Evolutionary conservation across 1,139 yeast genomes (phyloP), one percentile per base, ranked within the genome.

Genomic region (Nematodospora anomalae): DNA sequence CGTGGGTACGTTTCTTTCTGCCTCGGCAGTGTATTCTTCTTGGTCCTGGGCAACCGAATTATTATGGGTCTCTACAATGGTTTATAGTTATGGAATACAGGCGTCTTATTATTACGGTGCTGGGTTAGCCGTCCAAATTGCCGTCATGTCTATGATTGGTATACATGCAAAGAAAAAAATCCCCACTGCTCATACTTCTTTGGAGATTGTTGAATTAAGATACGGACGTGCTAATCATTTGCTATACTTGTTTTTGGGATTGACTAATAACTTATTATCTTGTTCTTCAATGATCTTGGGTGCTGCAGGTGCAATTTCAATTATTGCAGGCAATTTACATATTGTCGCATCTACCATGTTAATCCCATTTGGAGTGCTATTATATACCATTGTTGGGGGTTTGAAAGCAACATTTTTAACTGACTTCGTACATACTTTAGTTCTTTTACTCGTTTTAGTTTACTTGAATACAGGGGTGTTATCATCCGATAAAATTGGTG

Each of bases 381-480:
- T 60, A 25, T 64, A 64, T 44, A 65, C 73, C 3, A 51, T 61
- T n/a, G 59, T 63, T 38, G 72, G 71, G 16, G 73, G 73, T 2
- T 55, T 67, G 38, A 64, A 62, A 41, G 66, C 72, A 10, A 67
- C 73, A 2, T 67, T 66, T 38, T 55, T 63, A 30, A 63, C 69
- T 15, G 69, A 64, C 42, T 63, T 51, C 40, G 59, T 59, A 6
- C 69, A 64, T 35, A 50, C 69, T n/a, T 51, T 65, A 42, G 46
- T 68, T 37, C 46, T 65, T 40, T 41, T 67, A 40, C 49, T 65
- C 32, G 43, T 66, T 34, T 41, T 63, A 35, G 42, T 63, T 41
- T 52, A 53, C 42, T 39, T 63, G 10, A 47, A 50, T 28, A 60
- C 68, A 3, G 47, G 64, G 0, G 56, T 60, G 7, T 41, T 62